Conservation (phyloP, 371 early-diverging fungal genomes). For the Rhizopus stolonifer region DNA sequence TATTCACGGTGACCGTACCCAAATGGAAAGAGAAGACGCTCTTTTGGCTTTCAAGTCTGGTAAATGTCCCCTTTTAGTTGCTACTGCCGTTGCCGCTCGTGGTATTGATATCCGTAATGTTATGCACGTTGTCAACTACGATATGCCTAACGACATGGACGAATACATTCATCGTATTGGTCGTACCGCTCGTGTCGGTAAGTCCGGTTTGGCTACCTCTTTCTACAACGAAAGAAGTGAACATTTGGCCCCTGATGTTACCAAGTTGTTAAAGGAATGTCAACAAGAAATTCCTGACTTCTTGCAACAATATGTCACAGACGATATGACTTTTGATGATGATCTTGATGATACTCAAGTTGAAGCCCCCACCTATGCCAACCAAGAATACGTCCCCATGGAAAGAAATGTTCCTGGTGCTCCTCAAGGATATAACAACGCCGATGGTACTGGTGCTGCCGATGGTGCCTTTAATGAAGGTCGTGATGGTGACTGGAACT, state of each 20-base stretch:
- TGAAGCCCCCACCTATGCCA: constrained; percentile 44
- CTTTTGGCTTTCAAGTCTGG: constrained; percentile 74
- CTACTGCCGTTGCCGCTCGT: constrained; percentile 92
- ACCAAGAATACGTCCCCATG: constrained; percentile 43
- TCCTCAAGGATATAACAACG: constrained; percentile 35
- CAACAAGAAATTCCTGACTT: constrained; percentile 79
- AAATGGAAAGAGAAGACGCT: constrained; percentile 81
- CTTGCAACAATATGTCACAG: constrained; percentile 44
- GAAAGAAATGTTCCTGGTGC: constrained; percentile 35
- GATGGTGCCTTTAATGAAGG: constrained; percentile 31
- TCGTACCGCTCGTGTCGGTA: constrained; percentile 74
- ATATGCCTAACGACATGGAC: constrained; percentile 74
- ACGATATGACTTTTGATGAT: constrained; percentile 35
- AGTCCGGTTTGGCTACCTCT: constrained; percentile 72
- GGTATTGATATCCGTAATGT: constrained; percentile 88
- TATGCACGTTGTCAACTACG: constrained; percentile 86
- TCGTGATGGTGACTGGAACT: constrained; percentile 70
- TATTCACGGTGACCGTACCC: constrained; percentile 79
- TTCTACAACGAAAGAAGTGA: constrained; percentile 62
- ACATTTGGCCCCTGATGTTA: constrained; percentile 58
- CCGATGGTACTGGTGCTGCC: constrained; percentile 29
- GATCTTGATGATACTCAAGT: constrained; percentile 49
- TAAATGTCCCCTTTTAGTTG: constrained; percentile 80
- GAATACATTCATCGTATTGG: constrained; percentile 89
- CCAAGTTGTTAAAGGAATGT: constrained; percentile 81